Evolutionary conservation across 805 yeast species (phyloP), one percentile per base, ranked within the genome.

Genomic region (Cyberlindnera maritima): DNA sequence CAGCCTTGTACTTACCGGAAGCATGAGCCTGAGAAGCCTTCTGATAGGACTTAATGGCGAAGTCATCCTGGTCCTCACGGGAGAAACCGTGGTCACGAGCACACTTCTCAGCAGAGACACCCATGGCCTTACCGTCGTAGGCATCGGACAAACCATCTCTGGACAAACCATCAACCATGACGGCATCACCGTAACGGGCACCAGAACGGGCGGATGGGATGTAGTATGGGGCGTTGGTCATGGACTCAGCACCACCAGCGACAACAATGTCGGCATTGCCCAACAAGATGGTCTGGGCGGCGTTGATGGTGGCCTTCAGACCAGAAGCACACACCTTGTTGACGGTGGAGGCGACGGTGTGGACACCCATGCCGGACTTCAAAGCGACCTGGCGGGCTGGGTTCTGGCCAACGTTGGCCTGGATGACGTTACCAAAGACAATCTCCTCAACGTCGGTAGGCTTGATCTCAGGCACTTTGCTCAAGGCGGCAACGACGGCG

Each of bases 321-420:
- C 97, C 98, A 12, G 96, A 87, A 36, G 99, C 96, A 75, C 99
- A 94, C 48, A 94, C 98, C 74, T 92, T 92, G 80, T 94, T 94
- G 57, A 92, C 78, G 34, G 97, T 86, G 45, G 97, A 80, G 49
- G 97, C 96, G 40, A 89, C 85, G 45, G 88, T 82, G 51, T 80
- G 73, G 55, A 85, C 81, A 42, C 88, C 81, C 44, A 94, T 76
- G 14, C 98, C 98, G 17, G 98, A 85, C 62, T 83, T 85, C 56
- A 92, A 63, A 14, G 96, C 97, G 47, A 92, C 98, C 72, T 92
- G 99, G 71, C 98, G 85, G 31, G 99, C 99, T 37, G 99, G 98
- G 49, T 92, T 90, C 72, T 92, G 99, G 53, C 99, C 98, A 50
- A 88, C 83, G 61, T 88, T 88, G 54, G 97, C 98, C 62, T 87